Evolutionary conservation across 2,329 filamentous ascomycete species (phyloP), one percentile per base, ranked within the genome.

Genomic region (Metarhizium guizhouense): DNA sequence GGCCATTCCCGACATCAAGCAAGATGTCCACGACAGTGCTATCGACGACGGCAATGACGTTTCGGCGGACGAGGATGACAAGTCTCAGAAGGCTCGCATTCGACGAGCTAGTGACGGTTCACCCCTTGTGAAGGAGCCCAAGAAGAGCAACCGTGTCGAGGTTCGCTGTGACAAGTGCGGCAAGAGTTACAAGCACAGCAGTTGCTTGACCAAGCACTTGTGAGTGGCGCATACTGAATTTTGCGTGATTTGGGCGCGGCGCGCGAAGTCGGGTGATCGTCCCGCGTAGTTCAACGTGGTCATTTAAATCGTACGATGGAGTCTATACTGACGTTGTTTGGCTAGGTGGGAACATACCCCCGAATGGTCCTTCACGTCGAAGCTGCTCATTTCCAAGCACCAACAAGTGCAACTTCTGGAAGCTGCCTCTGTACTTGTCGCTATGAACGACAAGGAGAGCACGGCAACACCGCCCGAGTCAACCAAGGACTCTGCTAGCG

Each of bases 151-250:
- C 75, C 83, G 85, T 67, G 84, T 86, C 67, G 93, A 97, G 72
- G 84, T 99, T 70, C 90, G 88, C 74, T 99, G 94, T 78, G 90
- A 96, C 71, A 93, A 92, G 75, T 99, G 94, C 79, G 93, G 93
- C 74, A 99, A 99, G 82, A 91, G 91, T 76, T 99, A 99, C 84
- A 99, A 99, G 85, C 94, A 99, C 82, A 95, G 92, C 85, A 97
- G 94, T 80, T 99, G 94, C 85, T 85, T 99, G 80, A 95, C 90
- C 72, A 99, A 97, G 84, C 94, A 99, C 86, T 87, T 96, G 94
- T 97, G 86, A 84, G 94, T 96, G 81, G 77, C 81, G 84, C 81
- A 78, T 75, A 74, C 73, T 69, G 71, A 70, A 70, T 67, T 68
- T 62, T 68, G 69, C 63, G 63, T 67, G 66, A 29, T 47, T 5